Evolutionary conservation across 169 alveolate genomes (phyloP).

Genomic region (Cryptosporidium parvum): DNA sequence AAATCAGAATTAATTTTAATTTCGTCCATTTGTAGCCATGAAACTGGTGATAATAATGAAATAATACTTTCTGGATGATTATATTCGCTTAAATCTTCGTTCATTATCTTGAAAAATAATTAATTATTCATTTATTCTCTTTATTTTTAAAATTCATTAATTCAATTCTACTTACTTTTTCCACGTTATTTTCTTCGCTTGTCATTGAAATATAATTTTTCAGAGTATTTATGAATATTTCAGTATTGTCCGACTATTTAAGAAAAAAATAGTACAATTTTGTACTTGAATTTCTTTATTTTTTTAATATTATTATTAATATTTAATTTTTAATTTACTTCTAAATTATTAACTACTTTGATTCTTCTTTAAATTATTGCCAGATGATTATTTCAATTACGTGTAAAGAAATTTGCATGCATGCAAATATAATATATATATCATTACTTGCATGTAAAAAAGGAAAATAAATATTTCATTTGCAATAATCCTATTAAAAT

Average conservation of each 20-base stretch:
- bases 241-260: background rate
- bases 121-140: background rate
- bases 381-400: background rate
- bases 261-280: too few species aligned
- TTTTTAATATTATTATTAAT: background rate
- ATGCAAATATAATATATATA: background rate
- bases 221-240: too few species aligned
- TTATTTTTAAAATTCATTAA: background rate
- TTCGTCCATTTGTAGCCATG: conserved; percentile 74
- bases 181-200: background rate
- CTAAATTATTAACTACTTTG: background rate
- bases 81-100: background rate
- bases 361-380: background rate
- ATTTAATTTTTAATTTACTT: background rate
- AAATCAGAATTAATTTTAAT: background rate
- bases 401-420: background rate
- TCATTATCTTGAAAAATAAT: background rate
- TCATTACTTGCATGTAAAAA: background rate
- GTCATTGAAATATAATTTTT: background rate
- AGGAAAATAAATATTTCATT: background rate
- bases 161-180: background rate
- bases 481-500: too few species aligned
- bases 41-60: conserved; percentile 64
- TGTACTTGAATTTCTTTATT: too few species aligned
- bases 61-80: conserved; percentile 25